Base-by-base conservation (phyloP, 2,329 filamentous ascomycete genomes). In the Decorospora gaudefroyi region DNA sequence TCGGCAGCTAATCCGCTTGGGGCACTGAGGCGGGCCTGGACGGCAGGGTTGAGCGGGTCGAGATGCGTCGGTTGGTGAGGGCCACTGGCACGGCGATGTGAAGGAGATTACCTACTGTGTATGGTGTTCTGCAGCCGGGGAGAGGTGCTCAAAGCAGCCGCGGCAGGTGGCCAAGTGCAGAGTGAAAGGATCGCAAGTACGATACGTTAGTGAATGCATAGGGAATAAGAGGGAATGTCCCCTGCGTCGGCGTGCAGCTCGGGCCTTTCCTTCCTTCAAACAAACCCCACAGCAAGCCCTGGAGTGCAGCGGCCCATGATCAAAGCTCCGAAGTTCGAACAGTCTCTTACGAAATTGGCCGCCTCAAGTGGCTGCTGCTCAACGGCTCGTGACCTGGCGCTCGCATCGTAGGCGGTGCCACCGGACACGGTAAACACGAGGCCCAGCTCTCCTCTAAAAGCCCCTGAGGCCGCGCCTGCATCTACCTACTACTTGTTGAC, bases 281-380 rank as follows among this genome's bases (percentile, higher is more conserved):
- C 18, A 28, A 32, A 52, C 53, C 50, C 59, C 57, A 59, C 55
- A 61, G 47, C 48, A n/a, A n/a, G n/a, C n/a, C n/a, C n/a, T n/a
- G n/a, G 33, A 32, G 36, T 53, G 46, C 52, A 51, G 47, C 27
- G 39, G 53, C 28, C 46, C 42, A 38, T 47, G 44, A 42, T 42
- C 32, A 35, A n/a, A 31, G 27, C 35, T 45, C 34, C 30, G 25
- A 50, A 42, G 45, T 39, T 23, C 46, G 39, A 43, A 45, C 51
- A 12, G 19, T 53, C 39, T 41, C 37, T 46, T 48, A 46, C 49
- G 44, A 28, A 29, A 27, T 40, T 37, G 52, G 43, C 42, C 34
- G 40, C 21, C 23, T 18, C 22, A 36, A 27, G 47, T 38, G 33
- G 28, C 35, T 31, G 38, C 32, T 42, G 35, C 42, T 35, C 29